Evolutionary conservation across 2,329 filamentous ascomycete species (phyloP), one percentile per base, ranked within the genome.

Genomic region (Venturia aucupariae): DNA sequence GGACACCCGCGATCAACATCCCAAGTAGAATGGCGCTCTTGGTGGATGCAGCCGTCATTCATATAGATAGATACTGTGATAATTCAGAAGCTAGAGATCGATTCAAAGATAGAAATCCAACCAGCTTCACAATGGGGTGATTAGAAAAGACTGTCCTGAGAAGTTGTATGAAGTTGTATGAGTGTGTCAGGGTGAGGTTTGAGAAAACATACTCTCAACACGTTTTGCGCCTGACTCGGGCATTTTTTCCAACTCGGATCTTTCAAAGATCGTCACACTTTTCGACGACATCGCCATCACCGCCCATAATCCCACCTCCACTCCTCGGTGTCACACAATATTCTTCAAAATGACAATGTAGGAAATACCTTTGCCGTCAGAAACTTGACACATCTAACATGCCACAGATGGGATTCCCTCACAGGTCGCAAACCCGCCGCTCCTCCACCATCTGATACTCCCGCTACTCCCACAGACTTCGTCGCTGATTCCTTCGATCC

Each of bases 401-500:
- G 27, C 17, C 30, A 32, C 17, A 65, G 64, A 65, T 85, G 82
- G 85, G 85, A 87, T 72, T 79, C 81, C 22, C 77, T 88, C 71
- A 82, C 83, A 46, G 85, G 85, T 67, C 82, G 81, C 71, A 86
- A 85, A 74, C 72, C 78, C 60, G 70, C 77, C 60, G 75, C 80
- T 72, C 75, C 81, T 73, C 72, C 78, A 67, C 76, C 79, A 65
- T 69, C 75, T 68, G 78, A 74, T 67, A 78, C 83, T 68, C 74
- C 82, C 66, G 78, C 82, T 70, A 71, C 78, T 42, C 66, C 65
- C 62, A 64, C 67, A 69, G 73, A 70, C 35, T 83, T 83, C 75
- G 77, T 79, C 66, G 77, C 84, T 65, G 76, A 81, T 64, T 76
- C 82, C 69, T 92, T 90, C 77, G 87, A 92, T 75, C 85, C 90